phyloP scores from a whole-genome alignment of 2,329 filamentous ascomycete genomes.

The Purpureocillium lavendulum region DNA sequence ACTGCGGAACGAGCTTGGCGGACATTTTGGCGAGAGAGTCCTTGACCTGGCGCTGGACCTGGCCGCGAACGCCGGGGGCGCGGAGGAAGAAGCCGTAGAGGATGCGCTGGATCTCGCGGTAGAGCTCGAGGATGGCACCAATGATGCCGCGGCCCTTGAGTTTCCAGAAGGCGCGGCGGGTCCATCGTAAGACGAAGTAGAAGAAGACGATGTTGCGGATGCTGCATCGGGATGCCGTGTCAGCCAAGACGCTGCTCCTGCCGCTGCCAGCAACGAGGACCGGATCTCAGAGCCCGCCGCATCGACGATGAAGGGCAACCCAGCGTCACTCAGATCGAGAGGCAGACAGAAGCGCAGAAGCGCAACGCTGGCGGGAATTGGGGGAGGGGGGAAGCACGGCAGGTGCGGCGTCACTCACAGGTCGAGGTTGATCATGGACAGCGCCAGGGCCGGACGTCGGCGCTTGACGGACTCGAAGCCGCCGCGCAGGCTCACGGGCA shows the following conservation, averaged over 20 bases:
- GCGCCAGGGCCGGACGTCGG: constrained; percentile 44
- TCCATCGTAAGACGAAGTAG: constrained; percentile 78
- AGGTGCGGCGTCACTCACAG: constrained; percentile 43
- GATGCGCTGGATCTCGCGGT: constrained; percentile 60
- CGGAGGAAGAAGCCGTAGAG: constrained; percentile 81
- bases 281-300: background rate
- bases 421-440: constrained; percentile 57
- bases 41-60: constrained; percentile 77
- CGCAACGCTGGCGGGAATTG: too few species aligned
- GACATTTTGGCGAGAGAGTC: constrained; percentile 76
- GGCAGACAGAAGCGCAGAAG: too few species aligned
- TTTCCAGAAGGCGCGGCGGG: constrained; percentile 72
- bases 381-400: too few species aligned
- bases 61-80: constrained; percentile 74
- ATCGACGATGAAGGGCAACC: too few species aligned
- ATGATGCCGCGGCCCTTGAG: constrained; percentile 82
- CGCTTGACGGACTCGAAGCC: constrained; percentile 54
- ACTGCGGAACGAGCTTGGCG: constrained; percentile 70
- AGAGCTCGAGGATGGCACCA: constrained; percentile 69
- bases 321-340: too few species aligned
- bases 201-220: constrained; percentile 83
- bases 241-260: background rate
- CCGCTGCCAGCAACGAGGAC: background rate
- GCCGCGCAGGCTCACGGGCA: constrained; percentile 63
- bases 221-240: constrained; percentile 22